These are phyloP conservation scores for Phaeodactylum tricornutum DNA, from an alignment of 108 stramenopile genomes.

Conservation along the genomic window DNA sequence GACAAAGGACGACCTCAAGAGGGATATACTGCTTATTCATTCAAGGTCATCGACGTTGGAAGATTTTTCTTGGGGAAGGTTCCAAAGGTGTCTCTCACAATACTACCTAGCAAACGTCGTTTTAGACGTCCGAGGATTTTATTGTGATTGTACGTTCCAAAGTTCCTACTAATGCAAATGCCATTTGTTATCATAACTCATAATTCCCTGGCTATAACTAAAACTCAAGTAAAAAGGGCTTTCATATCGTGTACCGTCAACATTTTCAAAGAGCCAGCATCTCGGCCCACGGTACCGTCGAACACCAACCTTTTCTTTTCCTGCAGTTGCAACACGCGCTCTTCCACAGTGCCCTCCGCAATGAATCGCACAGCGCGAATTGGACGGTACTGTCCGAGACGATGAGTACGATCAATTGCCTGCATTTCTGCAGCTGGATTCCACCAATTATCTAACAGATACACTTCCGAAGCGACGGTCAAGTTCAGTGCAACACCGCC, in stretches of 20 bases:
- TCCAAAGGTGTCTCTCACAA: no score
- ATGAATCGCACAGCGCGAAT: conserved; percentile 95
- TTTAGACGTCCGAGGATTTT: no score
- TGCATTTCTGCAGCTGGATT: conserved; percentile 95
- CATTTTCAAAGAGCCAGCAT: conserved; percentile 78
- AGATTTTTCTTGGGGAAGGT: no score
- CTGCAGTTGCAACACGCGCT: conserved; percentile 93
- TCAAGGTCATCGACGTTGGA: no score
- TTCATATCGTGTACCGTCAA: conserved; percentile 86
- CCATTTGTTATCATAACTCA: no score
- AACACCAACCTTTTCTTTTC: conserved; percentile 95
- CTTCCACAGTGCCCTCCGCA: conserved; percentile 94
- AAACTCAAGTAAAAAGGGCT: conserved; percentile 52
- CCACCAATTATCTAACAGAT: conserved; percentile 92
- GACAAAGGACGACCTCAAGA: no score
- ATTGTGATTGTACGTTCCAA: no score
- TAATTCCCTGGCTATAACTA: no score
- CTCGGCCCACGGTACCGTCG: conserved; percentile 91
- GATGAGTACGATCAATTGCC: conserved; percentile 96
- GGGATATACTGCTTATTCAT: no score
- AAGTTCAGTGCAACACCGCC: conserved; percentile 96
- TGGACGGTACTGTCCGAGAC: conserved; percentile 90
- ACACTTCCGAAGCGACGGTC: conserved; percentile 88
- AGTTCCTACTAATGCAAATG: no score
- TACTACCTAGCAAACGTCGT: no score